phyloP scores from a whole-genome alignment of 108 stramenopile species.

The Cyclotella cryptica region DNA sequence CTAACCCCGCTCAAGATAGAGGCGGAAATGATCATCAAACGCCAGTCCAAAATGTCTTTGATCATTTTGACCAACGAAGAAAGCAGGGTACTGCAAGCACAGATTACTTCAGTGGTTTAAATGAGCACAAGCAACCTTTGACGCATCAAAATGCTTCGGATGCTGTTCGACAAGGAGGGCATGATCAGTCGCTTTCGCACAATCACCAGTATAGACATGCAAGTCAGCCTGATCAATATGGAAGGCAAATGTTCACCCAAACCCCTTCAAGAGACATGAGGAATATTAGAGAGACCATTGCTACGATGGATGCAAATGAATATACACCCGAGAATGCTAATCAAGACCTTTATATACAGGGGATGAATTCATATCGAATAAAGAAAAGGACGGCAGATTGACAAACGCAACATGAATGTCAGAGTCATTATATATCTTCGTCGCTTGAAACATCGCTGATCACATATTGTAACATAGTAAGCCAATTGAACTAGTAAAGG shows the following conservation, averaged over 20 bases:
- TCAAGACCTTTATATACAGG: neutral
- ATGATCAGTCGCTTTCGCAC: neutral
- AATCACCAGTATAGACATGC: neutral
- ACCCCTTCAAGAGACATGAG: neutral
- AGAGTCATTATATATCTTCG: too few relatives aligned
- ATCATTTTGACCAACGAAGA: too few relatives aligned
- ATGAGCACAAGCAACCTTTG: too few relatives aligned
- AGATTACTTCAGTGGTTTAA: too few relatives aligned
- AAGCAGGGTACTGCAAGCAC: too few relatives aligned
- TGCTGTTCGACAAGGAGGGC: neutral
- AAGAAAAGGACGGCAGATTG: neutral
- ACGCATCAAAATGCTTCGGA: too few relatives aligned
- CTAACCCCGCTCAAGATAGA: neutral
- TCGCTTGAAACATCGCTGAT: too few relatives aligned
- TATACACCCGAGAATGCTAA: conserved; percentile 6
- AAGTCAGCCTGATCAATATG: conserved; percentile 7
- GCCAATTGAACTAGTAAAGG: neutral
- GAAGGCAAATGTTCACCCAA: conserved; percentile 10
- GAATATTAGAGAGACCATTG: neutral
- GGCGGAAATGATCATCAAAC: neutral
- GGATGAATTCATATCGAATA: neutral
- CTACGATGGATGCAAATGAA: neutral
- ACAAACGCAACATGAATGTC: neutral
- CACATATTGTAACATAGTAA: too few relatives aligned
- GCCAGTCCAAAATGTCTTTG: too few relatives aligned